Conservation (phyloP, 2,329 filamentous ascomycete genomes). For the Curvularia spicifera region DNA sequence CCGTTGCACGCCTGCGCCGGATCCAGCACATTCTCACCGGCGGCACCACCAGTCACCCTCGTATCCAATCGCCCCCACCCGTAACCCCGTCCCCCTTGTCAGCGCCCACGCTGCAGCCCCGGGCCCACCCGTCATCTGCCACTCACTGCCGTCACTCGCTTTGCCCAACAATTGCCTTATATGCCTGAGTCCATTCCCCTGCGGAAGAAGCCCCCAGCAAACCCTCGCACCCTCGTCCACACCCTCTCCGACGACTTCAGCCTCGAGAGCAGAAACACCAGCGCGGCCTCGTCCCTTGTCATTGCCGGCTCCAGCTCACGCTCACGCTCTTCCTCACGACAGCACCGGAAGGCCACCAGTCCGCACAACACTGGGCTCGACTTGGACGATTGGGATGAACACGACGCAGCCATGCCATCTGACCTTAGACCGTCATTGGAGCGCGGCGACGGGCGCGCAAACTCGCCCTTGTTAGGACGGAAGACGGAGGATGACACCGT, state of each 20-base stretch:
- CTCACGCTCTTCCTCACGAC: conserved; percentile 30
- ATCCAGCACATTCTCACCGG: neutral
- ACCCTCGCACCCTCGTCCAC: conserved; percentile 24
- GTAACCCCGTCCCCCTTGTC: conserved; percentile 14
- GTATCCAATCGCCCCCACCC: conserved; percentile 3
- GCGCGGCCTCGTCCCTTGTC: conserved; percentile 29
- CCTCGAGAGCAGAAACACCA: conserved; percentile 19
- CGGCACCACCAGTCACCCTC: neutral
- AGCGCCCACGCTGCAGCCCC: conserved; percentile 14
- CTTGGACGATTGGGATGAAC: conserved; percentile 56
- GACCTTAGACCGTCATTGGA: conserved; percentile 55
- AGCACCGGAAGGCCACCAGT: conserved; percentile 15
- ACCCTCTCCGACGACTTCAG: conserved; percentile 24
- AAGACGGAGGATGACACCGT: conserved; percentile 47
- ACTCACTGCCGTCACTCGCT: conserved; percentile 24
- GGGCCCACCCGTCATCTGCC: conserved; percentile 14
- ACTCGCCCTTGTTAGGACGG: conserved; percentile 61
- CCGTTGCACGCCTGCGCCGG: neutral
- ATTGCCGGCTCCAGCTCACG: conserved; percentile 29
- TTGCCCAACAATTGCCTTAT: conserved; percentile 35
- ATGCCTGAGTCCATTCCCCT: conserved; percentile 49
- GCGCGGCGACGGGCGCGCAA: conserved; percentile 51
- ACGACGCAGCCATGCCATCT: conserved; percentile 56
- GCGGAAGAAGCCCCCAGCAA: conserved; percentile 35
- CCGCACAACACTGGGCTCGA: conserved; percentile 43